Conservation (phyloP, 2,329 filamentous ascomycete species). For the Triangularia setosa region DNA sequence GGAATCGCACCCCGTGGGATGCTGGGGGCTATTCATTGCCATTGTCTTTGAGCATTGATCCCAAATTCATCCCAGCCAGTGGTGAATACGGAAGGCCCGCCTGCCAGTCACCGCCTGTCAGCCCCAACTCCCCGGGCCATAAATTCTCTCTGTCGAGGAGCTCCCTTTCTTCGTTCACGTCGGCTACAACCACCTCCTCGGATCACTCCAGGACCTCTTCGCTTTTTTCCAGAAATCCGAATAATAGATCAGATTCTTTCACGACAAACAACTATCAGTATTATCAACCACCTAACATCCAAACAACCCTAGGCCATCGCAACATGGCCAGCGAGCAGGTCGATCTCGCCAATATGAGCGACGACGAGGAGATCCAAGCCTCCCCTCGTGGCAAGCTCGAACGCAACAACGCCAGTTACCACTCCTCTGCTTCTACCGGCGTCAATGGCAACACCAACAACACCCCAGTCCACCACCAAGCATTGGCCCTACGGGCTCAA, state of each 20-base stretch:
- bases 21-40: conserved; percentile 48
- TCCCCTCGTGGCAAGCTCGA: not conserved
- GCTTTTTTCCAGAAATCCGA: conserved; percentile 37
- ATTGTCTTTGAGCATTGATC: conserved; percentile 34
- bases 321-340: not conserved
- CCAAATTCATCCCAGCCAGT: conserved; percentile 31
- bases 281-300: conserved; percentile 4
- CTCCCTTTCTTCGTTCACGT: conserved; percentile 49
- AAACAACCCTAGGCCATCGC: not conserved
- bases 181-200: conserved; percentile 36
- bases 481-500: not conserved
- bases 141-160: conserved; percentile 50
- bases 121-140: conserved; percentile 37
- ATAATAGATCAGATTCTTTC: conserved; percentile 9
- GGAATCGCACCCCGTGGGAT: conserved; percentile 48
- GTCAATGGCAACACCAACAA: not conserved
- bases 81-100: conserved; percentile 11
- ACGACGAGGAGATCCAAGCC: not conserved
- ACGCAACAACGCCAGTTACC: not conserved
- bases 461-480: not conserved
- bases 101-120: conserved; percentile 20
- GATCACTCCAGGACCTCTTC: conserved; percentile 53
- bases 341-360: not conserved
- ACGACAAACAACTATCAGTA: conserved; percentile 8
- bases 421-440: not conserved